These are phyloP conservation scores for Tinospora cordifolia DNA, from an alignment of 164 flowering plant genomes.

Conservation along the genomic window DNA sequence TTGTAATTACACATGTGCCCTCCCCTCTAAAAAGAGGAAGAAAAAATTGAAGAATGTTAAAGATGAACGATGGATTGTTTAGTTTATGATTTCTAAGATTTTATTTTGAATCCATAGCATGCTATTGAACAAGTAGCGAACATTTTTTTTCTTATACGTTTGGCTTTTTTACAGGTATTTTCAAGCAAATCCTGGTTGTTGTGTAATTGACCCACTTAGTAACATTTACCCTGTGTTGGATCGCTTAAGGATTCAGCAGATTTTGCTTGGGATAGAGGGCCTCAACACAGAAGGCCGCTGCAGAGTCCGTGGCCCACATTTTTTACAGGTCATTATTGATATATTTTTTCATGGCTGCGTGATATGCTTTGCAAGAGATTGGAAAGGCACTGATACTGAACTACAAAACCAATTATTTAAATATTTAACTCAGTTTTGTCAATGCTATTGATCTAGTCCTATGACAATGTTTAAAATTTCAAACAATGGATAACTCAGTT, in stretches of 20 bases:
- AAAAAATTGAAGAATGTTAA: too few relatives aligned
- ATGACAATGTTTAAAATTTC: too few relatives aligned
- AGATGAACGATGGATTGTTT: neutral
- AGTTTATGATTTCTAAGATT: neutral
- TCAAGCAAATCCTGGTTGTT: conserved; percentile 35
- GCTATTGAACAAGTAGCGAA: neutral
- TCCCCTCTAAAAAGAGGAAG: too few relatives aligned
- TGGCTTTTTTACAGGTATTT: conserved; percentile 39
- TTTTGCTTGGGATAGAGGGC: conserved; percentile 59
- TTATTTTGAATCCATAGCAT: neutral
- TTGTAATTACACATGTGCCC: too few relatives aligned
- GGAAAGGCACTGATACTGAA: neutral
- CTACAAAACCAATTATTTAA: neutral
- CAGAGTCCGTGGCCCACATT: conserved; percentile 66
- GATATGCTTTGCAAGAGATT: neutral
- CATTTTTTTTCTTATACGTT: conserved; percentile 7
- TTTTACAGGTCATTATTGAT: conserved; percentile 52
- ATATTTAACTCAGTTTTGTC: neutral
- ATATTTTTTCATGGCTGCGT: neutral
- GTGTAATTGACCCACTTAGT: conserved; percentile 63
- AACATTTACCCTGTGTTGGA: conserved; percentile 72
- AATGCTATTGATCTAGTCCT: neutral
- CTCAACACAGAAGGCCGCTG: conserved; percentile 30
- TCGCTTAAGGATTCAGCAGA: conserved; percentile 59
- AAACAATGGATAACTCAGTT: too few relatives aligned